Conservation (phyloP, 164 flowering plant genomes). For the Chimonanthus salicifolius region DNA sequence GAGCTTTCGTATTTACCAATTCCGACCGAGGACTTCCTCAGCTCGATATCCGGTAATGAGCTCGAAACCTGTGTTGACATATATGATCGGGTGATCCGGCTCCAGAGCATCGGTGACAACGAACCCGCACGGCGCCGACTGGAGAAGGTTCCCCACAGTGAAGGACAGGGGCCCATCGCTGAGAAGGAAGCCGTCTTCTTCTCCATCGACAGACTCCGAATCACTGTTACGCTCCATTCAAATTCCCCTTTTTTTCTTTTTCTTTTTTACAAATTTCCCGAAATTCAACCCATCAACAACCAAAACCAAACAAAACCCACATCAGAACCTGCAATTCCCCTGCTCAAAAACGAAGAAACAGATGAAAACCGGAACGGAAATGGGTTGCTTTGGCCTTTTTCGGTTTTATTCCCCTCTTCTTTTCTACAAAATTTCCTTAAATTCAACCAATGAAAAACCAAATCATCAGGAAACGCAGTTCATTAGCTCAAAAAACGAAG, state of each 20-base stretch:
- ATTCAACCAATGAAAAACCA: too few species aligned
- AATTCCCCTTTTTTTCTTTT: neutral
- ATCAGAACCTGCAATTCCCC: neutral
- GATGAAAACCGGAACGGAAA: neutral
- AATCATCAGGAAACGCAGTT: too few species aligned
- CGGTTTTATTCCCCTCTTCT: neutral
- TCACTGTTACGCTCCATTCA: slow-evolving; percentile 21
- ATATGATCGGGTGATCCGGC: slow-evolving; percentile 72
- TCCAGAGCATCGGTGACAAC: slow-evolving; percentile 86
- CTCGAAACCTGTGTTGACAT: slow-evolving; percentile 77
- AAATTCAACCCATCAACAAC: slow-evolving; percentile 6
- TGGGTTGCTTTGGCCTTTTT: neutral
- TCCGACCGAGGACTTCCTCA: slow-evolving; percentile 78
- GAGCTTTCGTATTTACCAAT: slow-evolving; percentile 40
- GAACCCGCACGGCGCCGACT: slow-evolving; percentile 52
- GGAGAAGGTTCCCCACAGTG: slow-evolving; percentile 18
- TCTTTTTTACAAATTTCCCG: neutral
- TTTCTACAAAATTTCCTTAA: neutral
- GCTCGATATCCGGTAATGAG: slow-evolving; percentile 73
- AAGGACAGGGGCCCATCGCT: slow-evolving; percentile 18
- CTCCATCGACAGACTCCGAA: slow-evolving; percentile 15
- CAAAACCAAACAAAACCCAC: neutral
- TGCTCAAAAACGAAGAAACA: neutral
- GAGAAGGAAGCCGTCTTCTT: slow-evolving; percentile 18
- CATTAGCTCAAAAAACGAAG: too few species aligned